These are phyloP conservation scores for Filosporella fistucella DNA, from an alignment of 495 filamentous ascomycete species.

Conservation along the genomic window DNA sequence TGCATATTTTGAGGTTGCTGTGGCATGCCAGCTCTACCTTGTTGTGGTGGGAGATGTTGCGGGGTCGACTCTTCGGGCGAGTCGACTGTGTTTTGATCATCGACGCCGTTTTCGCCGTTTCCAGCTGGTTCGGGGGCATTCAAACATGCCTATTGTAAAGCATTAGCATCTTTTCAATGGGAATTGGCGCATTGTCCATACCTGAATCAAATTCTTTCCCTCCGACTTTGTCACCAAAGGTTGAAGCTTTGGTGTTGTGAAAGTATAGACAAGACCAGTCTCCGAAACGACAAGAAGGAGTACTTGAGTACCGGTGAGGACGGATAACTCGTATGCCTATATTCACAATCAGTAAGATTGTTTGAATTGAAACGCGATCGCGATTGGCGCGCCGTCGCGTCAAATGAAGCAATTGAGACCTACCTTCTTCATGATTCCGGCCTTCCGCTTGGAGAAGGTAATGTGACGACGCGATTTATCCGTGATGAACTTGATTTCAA, in stretches of 20 bases:
- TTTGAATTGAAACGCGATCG: slow-evolving; percentile 11
- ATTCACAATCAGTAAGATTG: slow-evolving; percentile 27
- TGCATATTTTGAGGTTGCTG: slow-evolving; percentile 45
- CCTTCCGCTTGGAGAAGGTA: slow-evolving; percentile 99
- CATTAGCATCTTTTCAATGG: slow-evolving; percentile 16
- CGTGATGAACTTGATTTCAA: slow-evolving; percentile 99
- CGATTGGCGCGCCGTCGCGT: slow-evolving; percentile 22
- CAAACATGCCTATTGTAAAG: slow-evolving; percentile 75
- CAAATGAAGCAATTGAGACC: slow-evolving; percentile 25
- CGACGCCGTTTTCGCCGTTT: slow-evolving; percentile 84
- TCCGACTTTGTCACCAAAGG: slow-evolving; percentile 98
- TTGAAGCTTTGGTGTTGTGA: slow-evolving; percentile 98
- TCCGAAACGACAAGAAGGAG: slow-evolving; percentile 96
- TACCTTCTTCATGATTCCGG: slow-evolving; percentile 99
- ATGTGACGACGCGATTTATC: slow-evolving; percentile 99
- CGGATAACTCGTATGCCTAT: slow-evolving; percentile 96
- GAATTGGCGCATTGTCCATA: slow-evolving; percentile 36
- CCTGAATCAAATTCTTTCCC: slow-evolving; percentile 99
- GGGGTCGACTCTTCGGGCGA: slow-evolving; percentile 59
- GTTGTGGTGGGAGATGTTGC: slow-evolving; percentile 54
- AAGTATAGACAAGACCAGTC: slow-evolving; percentile 98
- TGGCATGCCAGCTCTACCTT: slow-evolving; percentile 42
- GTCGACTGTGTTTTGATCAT: slow-evolving; percentile 58
- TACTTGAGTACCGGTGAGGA: slow-evolving; percentile 97
- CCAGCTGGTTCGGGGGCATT: slow-evolving; percentile 95